Conservation (phyloP, 176 grass and related monocot species). For the Bolboschoenus planiculmis region DNA sequence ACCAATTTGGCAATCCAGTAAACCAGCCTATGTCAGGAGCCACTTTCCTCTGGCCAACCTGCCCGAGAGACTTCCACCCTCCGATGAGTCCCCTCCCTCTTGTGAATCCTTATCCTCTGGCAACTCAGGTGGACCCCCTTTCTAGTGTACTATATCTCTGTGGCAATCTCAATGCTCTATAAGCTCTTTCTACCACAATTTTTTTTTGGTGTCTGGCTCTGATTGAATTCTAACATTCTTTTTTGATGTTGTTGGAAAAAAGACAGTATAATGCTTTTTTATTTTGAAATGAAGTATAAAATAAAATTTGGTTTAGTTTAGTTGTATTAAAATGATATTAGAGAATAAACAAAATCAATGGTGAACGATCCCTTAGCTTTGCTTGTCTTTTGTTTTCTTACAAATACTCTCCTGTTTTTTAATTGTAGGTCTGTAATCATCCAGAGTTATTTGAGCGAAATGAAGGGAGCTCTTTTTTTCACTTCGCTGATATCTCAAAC, state of each 20-base stretch:
- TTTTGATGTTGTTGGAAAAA: not conserved
- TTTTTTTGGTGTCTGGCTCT: not conserved
- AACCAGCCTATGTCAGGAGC: not conserved
- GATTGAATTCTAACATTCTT: not conserved
- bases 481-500: conserved; percentile 85
- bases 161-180: not conserved
- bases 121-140: not conserved
- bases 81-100: not conserved
- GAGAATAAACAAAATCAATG: not conserved
- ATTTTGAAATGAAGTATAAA: not conserved
- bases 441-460: conserved; percentile 98
- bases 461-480: conserved; percentile 89
- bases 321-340: not conserved
- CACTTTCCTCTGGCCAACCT: not conserved
- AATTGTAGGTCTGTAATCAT: conserved; percentile 95
- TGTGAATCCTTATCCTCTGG: not conserved
- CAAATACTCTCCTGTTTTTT: conserved; percentile 5
- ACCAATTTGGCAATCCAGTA: not conserved
- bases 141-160: not conserved
- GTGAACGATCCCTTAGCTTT: not conserved
- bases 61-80: not conserved
- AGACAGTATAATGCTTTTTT: not conserved
- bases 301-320: not conserved
- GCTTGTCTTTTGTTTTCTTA: not conserved
- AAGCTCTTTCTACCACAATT: not conserved